A percentile compares a stretch with the other conserved stretches of the same genome.
Conservation (phyloP, 768 basidiomycete species). For the Russula lepida region DNA sequence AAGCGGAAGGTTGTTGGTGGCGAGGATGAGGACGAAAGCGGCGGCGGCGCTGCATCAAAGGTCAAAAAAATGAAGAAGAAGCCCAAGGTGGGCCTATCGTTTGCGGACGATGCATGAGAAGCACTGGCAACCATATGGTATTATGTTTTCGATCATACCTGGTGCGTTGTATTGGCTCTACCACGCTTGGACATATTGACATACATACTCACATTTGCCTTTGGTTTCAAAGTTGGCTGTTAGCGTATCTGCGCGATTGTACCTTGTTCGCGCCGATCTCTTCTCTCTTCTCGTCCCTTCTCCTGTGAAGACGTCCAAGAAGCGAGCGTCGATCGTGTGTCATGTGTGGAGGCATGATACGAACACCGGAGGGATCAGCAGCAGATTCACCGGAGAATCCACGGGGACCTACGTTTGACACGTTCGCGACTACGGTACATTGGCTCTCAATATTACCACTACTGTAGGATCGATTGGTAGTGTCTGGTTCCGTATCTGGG, state of each 20-base stretch:
- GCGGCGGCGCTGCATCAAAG: conserved; percentile 27
- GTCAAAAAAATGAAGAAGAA: conserved; percentile 50
- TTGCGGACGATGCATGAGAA: conserved; percentile 45
- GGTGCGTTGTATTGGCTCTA: neutral
- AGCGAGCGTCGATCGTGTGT: no score
- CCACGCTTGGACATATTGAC: neutral
- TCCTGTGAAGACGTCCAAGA: neutral
- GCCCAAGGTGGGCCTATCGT: conserved; percentile 43
- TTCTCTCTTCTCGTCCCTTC: neutral
- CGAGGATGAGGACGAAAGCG: conserved; percentile 12
- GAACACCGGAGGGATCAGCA: neutral
- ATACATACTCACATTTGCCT: neutral
- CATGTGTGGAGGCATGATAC: neutral
- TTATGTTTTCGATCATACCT: neutral
- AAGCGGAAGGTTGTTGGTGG: conserved; percentile 32
- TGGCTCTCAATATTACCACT: no score
- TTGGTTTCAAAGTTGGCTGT: neutral
- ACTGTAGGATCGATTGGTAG: no score
- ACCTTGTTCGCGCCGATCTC: neutral
- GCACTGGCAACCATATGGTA: neutral
- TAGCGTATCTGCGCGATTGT: neutral
- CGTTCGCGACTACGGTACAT: no score
- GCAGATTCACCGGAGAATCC: neutral
- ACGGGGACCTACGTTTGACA: no score
- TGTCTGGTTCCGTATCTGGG: no score